Evolutionary conservation across 2,329 filamentous ascomycete species (phyloP), one percentile per base, ranked within the genome.

Genomic region (Penicillium psychrosexuale): DNA sequence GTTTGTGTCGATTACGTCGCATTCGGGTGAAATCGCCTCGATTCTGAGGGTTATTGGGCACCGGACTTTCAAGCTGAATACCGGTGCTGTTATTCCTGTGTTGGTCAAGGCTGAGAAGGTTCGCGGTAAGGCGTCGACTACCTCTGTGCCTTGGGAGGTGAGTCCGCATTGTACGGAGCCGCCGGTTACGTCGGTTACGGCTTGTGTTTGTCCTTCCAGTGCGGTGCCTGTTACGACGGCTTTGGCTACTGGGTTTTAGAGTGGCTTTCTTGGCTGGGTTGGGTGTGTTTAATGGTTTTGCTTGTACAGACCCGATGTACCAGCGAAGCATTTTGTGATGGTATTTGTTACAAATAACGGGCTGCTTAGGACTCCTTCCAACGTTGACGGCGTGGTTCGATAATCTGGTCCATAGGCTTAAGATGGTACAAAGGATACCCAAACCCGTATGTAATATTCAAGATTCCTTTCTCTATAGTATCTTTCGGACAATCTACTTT

Each of bases 21-120:
- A 86, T 62, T 83, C 80, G 0, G 82, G 83, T 0, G 79, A 81
- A 45, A 84, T 85, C 58, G 72, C 73, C 0, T 80, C 79, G 46
- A 66, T 84, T 34, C 64, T 85, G 57, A 54, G 69, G 0, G 71
- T 75, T 12, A 36, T 77, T 5, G 75, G 75, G 0, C 80, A 82
- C 64, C 67, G 75, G 8, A 39, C 64, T 13, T 82, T 82, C 58
- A 66, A 61, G 22, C 56, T 82, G 57, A 72, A 57, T 24, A 82
- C 80, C 0, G 80, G 80, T 3, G 76, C 72, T 8, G 75, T 81
- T 22, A 78, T 82, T 45, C 79, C 80, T 0, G 75, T 82, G 15
- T 62, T 82, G 53, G 73, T 82, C 6, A 77, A 73, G 61, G 77
- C 75, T 0, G 72, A 76, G 61, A 68, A 55, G 36, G 49, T 24